Conservation (phyloP, 2,329 filamentous ascomycete genomes). For the Pestalotiopsis sp. region DNA sequence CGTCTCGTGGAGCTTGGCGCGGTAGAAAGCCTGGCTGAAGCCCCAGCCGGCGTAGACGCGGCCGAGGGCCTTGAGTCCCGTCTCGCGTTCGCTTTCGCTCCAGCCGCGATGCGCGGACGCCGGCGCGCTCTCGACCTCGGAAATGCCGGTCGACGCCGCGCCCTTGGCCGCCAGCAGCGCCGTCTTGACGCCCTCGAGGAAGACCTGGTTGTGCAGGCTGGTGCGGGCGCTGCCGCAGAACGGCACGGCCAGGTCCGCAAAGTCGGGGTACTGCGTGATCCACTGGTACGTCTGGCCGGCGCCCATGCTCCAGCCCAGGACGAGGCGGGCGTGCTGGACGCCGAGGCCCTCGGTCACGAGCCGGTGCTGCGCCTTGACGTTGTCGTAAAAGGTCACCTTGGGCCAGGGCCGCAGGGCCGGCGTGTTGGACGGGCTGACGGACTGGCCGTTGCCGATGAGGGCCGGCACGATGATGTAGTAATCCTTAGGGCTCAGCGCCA, state of each 20-base stretch:
- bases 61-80: conserved; percentile 66
- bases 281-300: conserved; percentile 68
- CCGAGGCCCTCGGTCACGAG: conserved; percentile 66
- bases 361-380: conserved; percentile 66
- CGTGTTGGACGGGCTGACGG: conserved; percentile 67
- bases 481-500: conserved; percentile 58
- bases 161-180: conserved; percentile 59
- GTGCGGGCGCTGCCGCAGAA: conserved; percentile 69
- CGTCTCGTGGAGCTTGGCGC: conserved; percentile 68
- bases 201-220: conserved; percentile 68
- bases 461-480: conserved; percentile 68
- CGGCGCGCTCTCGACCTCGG: conserved; percentile 42
- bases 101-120: conserved; percentile 45
- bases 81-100: conserved; percentile 52
- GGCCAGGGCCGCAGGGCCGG: conserved; percentile 59
- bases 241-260: conserved; percentile 65
- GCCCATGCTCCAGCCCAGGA: conserved; percentile 72
- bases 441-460: conserved; percentile 70
- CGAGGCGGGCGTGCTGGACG: conserved; percentile 60
- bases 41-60: conserved; percentile 82
- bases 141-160: conserved; percentile 51
- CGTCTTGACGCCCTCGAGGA: conserved; percentile 60
- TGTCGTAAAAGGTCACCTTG: conserved; percentile 66
- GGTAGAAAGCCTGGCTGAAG: conserved; percentile 78
- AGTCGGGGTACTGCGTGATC: conserved; percentile 63